phyloP scores from a whole-genome alignment of 331 rosid species.

The Saraca asoca region DNA sequence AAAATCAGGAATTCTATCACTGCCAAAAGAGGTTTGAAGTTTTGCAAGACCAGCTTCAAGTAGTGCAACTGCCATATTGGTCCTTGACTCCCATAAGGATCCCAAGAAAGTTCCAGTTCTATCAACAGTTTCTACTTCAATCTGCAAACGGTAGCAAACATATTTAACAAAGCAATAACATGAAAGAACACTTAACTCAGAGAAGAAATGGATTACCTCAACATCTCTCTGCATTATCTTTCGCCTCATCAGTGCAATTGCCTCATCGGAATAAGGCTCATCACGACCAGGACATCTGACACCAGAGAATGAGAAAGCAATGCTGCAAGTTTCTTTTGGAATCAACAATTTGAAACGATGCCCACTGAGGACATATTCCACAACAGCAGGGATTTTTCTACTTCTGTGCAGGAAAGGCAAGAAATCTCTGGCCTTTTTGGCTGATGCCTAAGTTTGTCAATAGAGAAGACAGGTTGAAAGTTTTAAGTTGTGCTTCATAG shows the following conservation, averaged over 20 bases:
- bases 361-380: constrained; percentile 93
- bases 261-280: constrained; percentile 84
- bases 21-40: constrained; percentile 75
- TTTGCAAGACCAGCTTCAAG: constrained; percentile 87
- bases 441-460: constrained; percentile 57
- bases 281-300: constrained; percentile 92
- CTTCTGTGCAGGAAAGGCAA: constrained; percentile 83
- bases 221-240: constrained; percentile 95
- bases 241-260: constrained; percentile 84
- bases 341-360: constrained; percentile 88
- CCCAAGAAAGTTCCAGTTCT: constrained; percentile 94
- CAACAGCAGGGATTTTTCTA: constrained; percentile 82
- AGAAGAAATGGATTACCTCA: constrained; percentile 53
- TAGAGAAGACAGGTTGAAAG: neutral
- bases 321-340: constrained; percentile 95
- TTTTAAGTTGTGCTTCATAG: neutral
- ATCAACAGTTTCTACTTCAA: constrained; percentile 89
- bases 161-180: neutral
- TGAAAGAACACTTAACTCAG: neutral
- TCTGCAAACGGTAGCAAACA: constrained; percentile 40
- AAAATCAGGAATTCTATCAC: constrained; percentile 81
- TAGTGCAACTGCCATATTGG: constrained; percentile 65
- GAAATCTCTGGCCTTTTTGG: constrained; percentile 83
- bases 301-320: constrained; percentile 86
- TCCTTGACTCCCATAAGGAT: constrained; percentile 84